phyloP scores from a whole-genome alignment of 306 rosid species.

The Lagenaria siceraria region DNA sequence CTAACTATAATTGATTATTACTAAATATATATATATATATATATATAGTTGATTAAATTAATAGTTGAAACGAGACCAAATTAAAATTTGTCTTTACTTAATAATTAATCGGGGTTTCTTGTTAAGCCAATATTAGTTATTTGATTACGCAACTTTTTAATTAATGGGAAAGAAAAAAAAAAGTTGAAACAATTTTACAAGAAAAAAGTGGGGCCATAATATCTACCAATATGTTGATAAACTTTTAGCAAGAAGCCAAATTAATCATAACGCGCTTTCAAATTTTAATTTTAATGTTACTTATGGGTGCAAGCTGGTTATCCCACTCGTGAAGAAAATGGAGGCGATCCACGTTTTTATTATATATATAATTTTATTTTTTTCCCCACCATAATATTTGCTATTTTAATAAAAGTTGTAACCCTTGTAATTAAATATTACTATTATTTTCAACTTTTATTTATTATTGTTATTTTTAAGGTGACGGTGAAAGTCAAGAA shows the following conservation, averaged over 20 bases:
- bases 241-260: not conserved
- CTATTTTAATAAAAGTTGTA: not conserved
- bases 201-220: not conserved
- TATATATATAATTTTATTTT: no score
- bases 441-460: no score
- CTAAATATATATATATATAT: no score
- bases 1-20: not conserved
- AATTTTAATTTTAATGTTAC: not conserved
- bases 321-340: not conserved
- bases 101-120: not conserved
- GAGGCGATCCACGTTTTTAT: not conserved
- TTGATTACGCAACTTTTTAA: not conserved
- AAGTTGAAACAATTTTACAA: not conserved
- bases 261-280: not conserved
- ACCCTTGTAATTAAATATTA: not conserved
- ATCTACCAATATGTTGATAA: not conserved
- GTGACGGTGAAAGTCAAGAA: no score
- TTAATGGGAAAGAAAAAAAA: not conserved
- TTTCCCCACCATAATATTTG: not conserved
- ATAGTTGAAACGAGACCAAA: not conserved
- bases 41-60: not conserved
- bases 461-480: no score
- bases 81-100: not conserved
- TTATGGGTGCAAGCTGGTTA: not conserved
- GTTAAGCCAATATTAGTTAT: not conserved